Conservation (phyloP, 805 yeast species). For the Lachancea meyersii region DNA sequence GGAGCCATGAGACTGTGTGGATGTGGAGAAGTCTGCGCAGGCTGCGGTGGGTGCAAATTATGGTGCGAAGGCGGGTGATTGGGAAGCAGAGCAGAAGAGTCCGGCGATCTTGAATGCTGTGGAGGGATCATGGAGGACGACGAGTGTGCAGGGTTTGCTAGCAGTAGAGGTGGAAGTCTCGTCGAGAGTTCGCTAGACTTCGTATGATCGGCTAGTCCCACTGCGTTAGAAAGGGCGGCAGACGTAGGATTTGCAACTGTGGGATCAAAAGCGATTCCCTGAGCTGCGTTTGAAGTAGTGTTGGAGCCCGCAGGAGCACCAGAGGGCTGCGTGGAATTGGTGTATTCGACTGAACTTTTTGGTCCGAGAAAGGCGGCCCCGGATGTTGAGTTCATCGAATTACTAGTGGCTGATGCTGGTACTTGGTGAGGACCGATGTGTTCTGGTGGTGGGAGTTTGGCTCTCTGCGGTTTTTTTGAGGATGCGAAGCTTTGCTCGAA, state of each 20-base stretch:
- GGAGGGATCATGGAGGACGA: neutral
- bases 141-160: conserved; percentile 1
- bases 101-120: conserved; percentile 1
- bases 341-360: neutral
- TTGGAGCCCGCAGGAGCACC: neutral
- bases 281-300: neutral
- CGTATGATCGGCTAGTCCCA: conserved; percentile 34
- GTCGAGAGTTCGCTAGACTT: conserved; percentile 55
- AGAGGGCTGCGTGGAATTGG: neutral
- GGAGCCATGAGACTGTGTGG: conserved; percentile 3
- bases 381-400: neutral
- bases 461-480: conserved; percentile 22
- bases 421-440: neutral
- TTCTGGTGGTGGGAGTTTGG: conserved; percentile 16
- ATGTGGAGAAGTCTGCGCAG: neutral
- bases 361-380: neutral
- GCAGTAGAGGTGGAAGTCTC: conserved; percentile 41
- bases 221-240: conserved; percentile 3
- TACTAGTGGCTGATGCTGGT: neutral
- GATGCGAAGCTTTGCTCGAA: conserved; percentile 92
- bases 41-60: neutral
- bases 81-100: neutral
- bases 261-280: neutral
- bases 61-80: conserved; percentile 1
- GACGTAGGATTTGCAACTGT: neutral